A percentile compares a stretch with the other conserved stretches of the same genome.
These are phyloP conservation scores for Penicillium aurantiogriseum DNA, from an alignment of 2,329 filamentous ascomycete genomes.

Conservation along the genomic window DNA sequence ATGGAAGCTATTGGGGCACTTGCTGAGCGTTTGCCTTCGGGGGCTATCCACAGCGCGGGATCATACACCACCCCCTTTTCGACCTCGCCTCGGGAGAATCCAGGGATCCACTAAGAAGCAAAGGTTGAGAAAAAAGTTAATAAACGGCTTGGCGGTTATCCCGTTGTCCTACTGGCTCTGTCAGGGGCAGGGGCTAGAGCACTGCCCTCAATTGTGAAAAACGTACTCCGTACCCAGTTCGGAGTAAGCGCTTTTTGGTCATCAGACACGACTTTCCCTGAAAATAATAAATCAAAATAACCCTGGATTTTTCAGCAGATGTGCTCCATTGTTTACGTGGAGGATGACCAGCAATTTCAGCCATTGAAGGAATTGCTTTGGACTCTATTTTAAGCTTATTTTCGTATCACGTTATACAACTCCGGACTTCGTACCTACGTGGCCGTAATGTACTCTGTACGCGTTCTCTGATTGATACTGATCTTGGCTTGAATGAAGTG, in stretches of 20 bases:
- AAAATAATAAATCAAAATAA: neutral
- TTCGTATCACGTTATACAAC: neutral
- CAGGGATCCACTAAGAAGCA: neutral
- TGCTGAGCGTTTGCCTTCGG: neutral
- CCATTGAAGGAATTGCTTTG: neutral
- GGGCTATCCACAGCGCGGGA: neutral
- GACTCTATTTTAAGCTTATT: neutral
- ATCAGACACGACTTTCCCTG: neutral
- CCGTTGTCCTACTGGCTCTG: neutral
- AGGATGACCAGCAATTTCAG: neutral
- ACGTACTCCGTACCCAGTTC: neutral
- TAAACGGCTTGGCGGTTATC: constrained; percentile 1
- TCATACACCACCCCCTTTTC: neutral
- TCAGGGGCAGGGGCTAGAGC: neutral
- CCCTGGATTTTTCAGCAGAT: neutral
- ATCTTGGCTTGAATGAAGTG: neutral
- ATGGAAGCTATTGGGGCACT: neutral
- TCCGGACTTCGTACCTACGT: neutral
- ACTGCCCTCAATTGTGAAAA: neutral
- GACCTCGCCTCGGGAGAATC: neutral
- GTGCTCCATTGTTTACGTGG: neutral
- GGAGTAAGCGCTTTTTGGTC: neutral
- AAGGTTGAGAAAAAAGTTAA: constrained; percentile 1
- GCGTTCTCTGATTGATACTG: neutral
- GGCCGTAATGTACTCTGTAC: neutral